Conservation (phyloP, 2,329 filamentous ascomycete species). For the Neonectria neomacrospora region DNA sequence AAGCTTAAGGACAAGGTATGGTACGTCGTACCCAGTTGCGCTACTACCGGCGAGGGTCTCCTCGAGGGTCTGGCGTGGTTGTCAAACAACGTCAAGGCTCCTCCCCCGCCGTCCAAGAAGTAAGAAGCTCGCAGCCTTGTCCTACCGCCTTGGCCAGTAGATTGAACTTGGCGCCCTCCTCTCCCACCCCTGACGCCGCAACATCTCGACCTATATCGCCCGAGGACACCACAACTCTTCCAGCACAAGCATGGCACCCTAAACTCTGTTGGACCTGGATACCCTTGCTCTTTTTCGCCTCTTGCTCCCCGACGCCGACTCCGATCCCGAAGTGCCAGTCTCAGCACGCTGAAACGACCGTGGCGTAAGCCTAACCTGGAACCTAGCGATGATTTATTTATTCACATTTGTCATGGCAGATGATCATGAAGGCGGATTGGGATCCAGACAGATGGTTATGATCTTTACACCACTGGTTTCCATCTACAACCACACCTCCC, state of each 20-base stretch:
- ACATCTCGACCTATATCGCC: conserved; percentile 16
- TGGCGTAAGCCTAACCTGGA: conserved; percentile 12
- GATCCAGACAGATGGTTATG: neutral
- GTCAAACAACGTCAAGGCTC: conserved; percentile 83
- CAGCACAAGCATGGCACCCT: conserved; percentile 17
- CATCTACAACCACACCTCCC: conserved; percentile 2
- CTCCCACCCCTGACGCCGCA: neutral
- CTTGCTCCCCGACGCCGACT: conserved; percentile 1
- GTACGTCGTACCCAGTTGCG: conserved; percentile 86
- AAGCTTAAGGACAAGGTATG: conserved; percentile 86
- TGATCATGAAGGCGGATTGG: conserved; percentile 1
- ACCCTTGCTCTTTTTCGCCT: conserved; percentile 17
- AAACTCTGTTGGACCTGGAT: conserved; percentile 22
- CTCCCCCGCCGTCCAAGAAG: conserved; percentile 65
- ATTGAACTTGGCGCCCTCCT: neutral
- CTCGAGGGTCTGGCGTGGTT: conserved; percentile 86
- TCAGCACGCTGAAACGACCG: conserved; percentile 13
- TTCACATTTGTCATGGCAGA: neutral
- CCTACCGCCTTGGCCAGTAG: neutral
- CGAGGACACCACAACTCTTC: conserved; percentile 17
- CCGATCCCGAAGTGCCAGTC: conserved; percentile 17
- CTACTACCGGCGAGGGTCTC: conserved; percentile 82
- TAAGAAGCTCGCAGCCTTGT: conserved; percentile 45
- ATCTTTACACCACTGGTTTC: neutral
- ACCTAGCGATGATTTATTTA: neutral